Percentiles rank a stretch among this genome's conserved stretches.
phyloP scores from a whole-genome alignment of 352 stramenopile genomes.

The Globisporangium sylvaticum region DNA sequence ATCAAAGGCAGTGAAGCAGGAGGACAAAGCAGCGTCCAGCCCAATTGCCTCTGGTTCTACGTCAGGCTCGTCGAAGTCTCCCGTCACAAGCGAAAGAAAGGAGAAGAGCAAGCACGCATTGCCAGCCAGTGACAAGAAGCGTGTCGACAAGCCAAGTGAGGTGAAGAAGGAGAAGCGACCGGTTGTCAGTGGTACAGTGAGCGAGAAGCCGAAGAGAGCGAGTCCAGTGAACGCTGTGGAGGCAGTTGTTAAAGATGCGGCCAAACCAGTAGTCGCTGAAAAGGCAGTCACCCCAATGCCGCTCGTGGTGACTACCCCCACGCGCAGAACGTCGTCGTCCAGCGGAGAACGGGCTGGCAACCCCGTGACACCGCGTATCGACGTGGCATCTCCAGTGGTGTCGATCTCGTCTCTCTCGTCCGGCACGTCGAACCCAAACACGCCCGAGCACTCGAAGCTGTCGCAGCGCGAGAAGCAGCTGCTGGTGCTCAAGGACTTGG shows the following conservation, averaged over 20 bases:
- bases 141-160: background rate
- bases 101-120: background rate
- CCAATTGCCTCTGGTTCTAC: background rate
- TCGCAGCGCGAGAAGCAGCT: conserved; percentile 35
- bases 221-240: background rate
- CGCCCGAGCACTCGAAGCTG: conserved; percentile 37
- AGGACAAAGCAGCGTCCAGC: conserved; percentile 1
- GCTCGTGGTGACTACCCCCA: conserved; percentile 35
- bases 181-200: background rate
- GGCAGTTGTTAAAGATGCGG: background rate
- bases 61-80: background rate
- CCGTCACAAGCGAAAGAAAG: background rate
- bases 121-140: conserved; percentile 8
- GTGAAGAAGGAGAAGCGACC: conserved; percentile 3
- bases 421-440: conserved; percentile 61
- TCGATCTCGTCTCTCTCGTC: conserved; percentile 64
- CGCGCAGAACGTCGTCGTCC: conserved; percentile 9
- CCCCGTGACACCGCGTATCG: conserved; percentile 17
- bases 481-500: conserved; percentile 42
- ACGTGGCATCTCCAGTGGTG: conserved; percentile 57
- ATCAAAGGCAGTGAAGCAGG: background rate
- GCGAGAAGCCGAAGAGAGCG: conserved; percentile 9
- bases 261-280: background rate
- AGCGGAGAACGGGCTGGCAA: background rate
- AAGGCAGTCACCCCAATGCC: background rate